Percentiles rank a stretch among this genome's conserved stretches.
Conservation (phyloP, 352 stramenopile species). For the Pythium rishiriense region DNA sequence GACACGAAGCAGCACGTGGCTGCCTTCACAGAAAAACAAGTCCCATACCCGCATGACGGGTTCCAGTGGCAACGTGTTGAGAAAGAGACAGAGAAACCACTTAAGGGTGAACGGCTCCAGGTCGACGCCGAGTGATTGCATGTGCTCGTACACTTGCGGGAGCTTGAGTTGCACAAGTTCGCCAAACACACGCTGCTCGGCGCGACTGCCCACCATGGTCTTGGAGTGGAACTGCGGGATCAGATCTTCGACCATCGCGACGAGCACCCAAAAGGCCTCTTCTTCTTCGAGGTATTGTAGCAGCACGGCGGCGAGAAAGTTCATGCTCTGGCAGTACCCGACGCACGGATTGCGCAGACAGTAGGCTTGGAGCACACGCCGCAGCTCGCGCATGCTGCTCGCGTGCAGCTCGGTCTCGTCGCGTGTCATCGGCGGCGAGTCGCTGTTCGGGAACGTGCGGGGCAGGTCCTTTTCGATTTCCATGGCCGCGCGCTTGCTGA, state of each 20-base stretch:
- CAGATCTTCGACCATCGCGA: slow-evolving; percentile 87
- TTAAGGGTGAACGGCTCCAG: slow-evolving; percentile 91
- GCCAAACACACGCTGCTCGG: slow-evolving; percentile 87
- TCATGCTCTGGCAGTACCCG: slow-evolving; percentile 91
- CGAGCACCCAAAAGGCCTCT: slow-evolving; percentile 87
- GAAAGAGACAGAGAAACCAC: slow-evolving; percentile 92
- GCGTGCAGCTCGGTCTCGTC: slow-evolving; percentile 27
- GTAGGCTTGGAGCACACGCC: slow-evolving; percentile 83
- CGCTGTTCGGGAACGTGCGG: slow-evolving; percentile 65
- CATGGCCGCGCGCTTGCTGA: slow-evolving; percentile 65
- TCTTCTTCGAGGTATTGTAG: slow-evolving; percentile 84
- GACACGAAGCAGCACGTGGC: slow-evolving; percentile 85
- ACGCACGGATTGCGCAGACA: slow-evolving; percentile 80
- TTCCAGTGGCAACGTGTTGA: slow-evolving; percentile 91
- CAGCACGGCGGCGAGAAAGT: slow-evolving; percentile 80
- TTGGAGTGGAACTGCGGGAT: slow-evolving; percentile 88
- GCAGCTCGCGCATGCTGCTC: slow-evolving; percentile 59
- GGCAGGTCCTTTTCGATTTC: slow-evolving; percentile 91
- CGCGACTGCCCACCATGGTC: slow-evolving; percentile 87
- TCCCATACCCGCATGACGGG: slow-evolving; percentile 90
- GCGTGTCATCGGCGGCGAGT: neutral
- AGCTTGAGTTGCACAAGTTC: slow-evolving; percentile 88
- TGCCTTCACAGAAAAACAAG: slow-evolving; percentile 89
- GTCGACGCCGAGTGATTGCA: slow-evolving; percentile 75
- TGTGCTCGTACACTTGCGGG: slow-evolving; percentile 63